phyloP scores from a whole-genome alignment of 2,329 filamentous ascomycete species.

The Fulvia fulva region DNA sequence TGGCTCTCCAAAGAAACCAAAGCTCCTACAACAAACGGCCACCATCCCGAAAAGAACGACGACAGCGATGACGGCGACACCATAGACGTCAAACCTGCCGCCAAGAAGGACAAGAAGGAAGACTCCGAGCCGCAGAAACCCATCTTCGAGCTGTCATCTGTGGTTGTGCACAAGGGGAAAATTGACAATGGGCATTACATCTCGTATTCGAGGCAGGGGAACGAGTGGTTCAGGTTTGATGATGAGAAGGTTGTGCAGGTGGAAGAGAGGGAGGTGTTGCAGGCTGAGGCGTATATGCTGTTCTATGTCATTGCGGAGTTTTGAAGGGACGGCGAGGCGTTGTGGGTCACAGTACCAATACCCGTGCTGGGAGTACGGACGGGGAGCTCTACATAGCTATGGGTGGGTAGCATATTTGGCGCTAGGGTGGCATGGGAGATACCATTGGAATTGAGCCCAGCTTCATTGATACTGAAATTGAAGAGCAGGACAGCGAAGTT shows the following conservation, averaged over 20 bases:
- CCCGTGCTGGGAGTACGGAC: too few relatives aligned
- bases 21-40: slow-evolving; percentile 38
- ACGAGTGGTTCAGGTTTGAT: slow-evolving; percentile 93
- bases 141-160: slow-evolving; percentile 81
- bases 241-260: slow-evolving; percentile 88
- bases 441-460: too few relatives aligned
- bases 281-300: slow-evolving; percentile 81
- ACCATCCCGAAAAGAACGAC: slow-evolving; percentile 14
- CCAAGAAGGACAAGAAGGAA: slow-evolving; percentile 5
- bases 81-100: slow-evolving; percentile 14
- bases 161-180: slow-evolving; percentile 89
- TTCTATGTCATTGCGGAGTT: slow-evolving; percentile 59
- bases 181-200: slow-evolving; percentile 91
- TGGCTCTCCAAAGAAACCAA: slow-evolving; percentile 57
- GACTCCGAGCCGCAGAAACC: slow-evolving; percentile 45
- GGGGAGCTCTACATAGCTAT: too few relatives aligned
- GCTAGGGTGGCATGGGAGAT: too few relatives aligned
- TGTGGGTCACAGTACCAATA: not conserved
- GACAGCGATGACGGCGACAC: slow-evolving; percentile 18
- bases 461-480: too few relatives aligned
- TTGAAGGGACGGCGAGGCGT: not conserved
- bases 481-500: too few relatives aligned
- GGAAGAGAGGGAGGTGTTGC: slow-evolving; percentile 77
- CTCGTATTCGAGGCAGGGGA: slow-evolving; percentile 78
- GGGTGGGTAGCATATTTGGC: too few relatives aligned